Base-by-base conservation (phyloP, 225 moss, liverwort and hornwort genomes). In the Polytrichum formosum region DNA sequence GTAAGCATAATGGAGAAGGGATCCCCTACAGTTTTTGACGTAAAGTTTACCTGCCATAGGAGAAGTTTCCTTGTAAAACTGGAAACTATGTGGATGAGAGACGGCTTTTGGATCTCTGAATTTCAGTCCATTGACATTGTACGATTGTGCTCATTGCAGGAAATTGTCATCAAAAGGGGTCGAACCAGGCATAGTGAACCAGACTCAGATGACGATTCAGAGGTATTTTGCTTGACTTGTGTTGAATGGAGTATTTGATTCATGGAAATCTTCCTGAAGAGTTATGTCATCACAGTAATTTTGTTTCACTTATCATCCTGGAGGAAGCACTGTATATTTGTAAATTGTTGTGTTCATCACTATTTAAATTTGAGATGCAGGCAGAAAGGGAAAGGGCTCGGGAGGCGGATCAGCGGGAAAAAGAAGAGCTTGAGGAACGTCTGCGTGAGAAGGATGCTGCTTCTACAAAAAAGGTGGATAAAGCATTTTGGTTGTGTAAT, bases 321-420 rank as follows among this genome's bases (percentile, higher is more conserved):
- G 46, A 46, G 13, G 37, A 2, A 37, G 2, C 10, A 37, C 19
- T 58, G 20, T 18, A 18, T 58, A 58, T 58, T 0, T 58, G 56
- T 8, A 56, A 5, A 56, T 18, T 56, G 21, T 56, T 56, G 56
- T 23, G 58, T 21, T 23, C 6, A 6, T 58, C 23, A 23, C 20
- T 58, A 58, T 6, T 46, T 46, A 2, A 58, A 20, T 23, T 8
- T 21, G 58, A 6, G 58, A 61, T 72, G 63, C 80, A 92, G 92
- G 79, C 66, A 60, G 92, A 84, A 64, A 87, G 79, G 70, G 94
- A 98, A 80, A 80, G 85, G 79, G 91, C 74, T 23, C 91, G 91
- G 82, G 93, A 92, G 78, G 80, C 85, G 63, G 94, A 98, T 84
- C 79, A 89, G 71, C 88, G 84, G 63, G 94, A 94, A 76, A 90